Percentiles rank a stretch among this genome's conserved stretches.
Conservation (phyloP, 805 yeast genomes). For the Cyberlindnera nakhonratchasimensis region DNA sequence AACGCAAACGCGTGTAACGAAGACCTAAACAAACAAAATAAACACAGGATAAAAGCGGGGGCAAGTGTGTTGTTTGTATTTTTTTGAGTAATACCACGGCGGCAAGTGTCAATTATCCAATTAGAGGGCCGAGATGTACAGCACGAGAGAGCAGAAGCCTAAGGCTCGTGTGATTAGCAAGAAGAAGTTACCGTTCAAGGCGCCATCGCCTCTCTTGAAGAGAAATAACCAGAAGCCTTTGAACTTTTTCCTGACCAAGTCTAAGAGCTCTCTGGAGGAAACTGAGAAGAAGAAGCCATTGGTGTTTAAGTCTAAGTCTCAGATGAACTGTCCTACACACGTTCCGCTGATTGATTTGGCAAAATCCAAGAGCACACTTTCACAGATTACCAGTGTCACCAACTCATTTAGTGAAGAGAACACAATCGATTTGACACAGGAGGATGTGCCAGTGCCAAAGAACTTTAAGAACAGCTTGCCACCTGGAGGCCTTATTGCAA, state of each 20-base stretch:
- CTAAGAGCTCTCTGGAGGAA: constrained; percentile 9
- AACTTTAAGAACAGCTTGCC: constrained; percentile 14
- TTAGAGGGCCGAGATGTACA: too few species aligned
- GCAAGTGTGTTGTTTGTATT: too few species aligned
- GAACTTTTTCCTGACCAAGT: constrained; percentile 8
- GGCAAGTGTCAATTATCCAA: too few species aligned
- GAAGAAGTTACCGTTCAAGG: constrained; percentile 20
- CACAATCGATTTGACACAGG: constrained; percentile 6
- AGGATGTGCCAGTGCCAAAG: constrained; percentile 5
- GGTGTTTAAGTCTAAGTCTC: constrained; percentile 4
- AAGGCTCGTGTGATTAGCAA: constrained; percentile 6
- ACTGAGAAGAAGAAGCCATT: constrained; percentile 13
- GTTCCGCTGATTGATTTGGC: constrained; percentile 3
- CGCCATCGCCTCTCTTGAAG: constrained; percentile 21
- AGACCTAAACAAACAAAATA: background rate
- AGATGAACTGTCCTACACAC: constrained; percentile 4
- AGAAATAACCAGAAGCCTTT: constrained; percentile 13
- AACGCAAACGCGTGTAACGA: background rate
- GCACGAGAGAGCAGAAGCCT: constrained; percentile 1
- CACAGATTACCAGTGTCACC: constrained; percentile 5
- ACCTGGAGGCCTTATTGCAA: constrained; percentile 6
- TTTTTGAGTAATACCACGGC: too few species aligned
- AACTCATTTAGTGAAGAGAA: constrained; percentile 5
- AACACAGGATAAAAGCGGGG: too few species aligned
- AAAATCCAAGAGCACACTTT: constrained; percentile 4